Evolutionary conservation across 1,284 basidiomycete genomes (phyloP).

Genomic region (Ceratobasidium sp.): DNA sequence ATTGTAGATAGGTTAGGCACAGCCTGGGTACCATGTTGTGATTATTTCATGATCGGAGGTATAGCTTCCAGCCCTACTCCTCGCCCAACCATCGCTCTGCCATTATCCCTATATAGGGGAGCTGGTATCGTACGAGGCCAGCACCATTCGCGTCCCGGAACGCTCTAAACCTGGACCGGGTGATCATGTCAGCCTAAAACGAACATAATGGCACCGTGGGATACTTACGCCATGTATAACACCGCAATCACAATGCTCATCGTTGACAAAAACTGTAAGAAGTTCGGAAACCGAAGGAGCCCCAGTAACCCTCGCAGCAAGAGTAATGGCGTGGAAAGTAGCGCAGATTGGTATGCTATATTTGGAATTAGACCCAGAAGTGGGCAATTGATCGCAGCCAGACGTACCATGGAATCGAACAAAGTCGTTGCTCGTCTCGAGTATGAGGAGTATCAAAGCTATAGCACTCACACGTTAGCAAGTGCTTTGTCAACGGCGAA

Average conservation of each 20-base stretch:
- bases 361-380: neutral
- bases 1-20: too few species aligned
- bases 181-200: constrained; percentile 33
- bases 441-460: constrained; percentile 73
- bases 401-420: constrained; percentile 77
- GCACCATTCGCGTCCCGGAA: constrained; percentile 67
- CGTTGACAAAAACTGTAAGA: constrained; percentile 57
- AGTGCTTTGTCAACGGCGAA: neutral
- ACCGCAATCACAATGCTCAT: constrained; percentile 54
- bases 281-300: constrained; percentile 56
- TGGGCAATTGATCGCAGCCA: neutral
- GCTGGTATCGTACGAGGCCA: constrained; percentile 63
- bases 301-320: constrained; percentile 68
- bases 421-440: constrained; percentile 81
- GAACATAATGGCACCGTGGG: constrained; percentile 4
- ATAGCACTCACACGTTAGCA: constrained; percentile 18
- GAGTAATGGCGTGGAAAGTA: constrained; percentile 70
- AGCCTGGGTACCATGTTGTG: too few species aligned
- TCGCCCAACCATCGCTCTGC: constrained; percentile 78
- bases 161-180: constrained; percentile 60
- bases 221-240: constrained; percentile 64
- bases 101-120: constrained; percentile 71
- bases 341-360: constrained; percentile 78
- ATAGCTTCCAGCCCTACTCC: too few species aligned
- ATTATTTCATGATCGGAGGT: too few species aligned